Conservation (phyloP, 345 rosid genomes). For the Anacardium occidentale region DNA sequence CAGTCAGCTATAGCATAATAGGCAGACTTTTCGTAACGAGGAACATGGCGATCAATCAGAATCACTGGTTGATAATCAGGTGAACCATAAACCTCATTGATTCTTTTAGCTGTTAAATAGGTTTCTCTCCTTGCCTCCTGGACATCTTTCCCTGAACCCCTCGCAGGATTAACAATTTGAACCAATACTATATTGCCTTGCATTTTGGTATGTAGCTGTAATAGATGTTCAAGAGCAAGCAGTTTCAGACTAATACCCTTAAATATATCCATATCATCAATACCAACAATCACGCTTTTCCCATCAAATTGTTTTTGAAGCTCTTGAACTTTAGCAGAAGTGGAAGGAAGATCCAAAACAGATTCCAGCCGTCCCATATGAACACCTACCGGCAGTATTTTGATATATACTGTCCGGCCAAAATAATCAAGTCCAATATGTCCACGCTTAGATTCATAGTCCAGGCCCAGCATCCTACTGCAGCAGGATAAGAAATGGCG, state of each 20-base stretch:
- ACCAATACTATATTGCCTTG: slow-evolving; percentile 67
- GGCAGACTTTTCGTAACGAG: slow-evolving; percentile 75
- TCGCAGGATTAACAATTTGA: slow-evolving; percentile 79
- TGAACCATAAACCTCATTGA: slow-evolving; percentile 59
- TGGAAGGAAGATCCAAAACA: slow-evolving; percentile 56
- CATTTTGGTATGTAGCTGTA: slow-evolving; percentile 51
- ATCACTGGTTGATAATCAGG: slow-evolving; percentile 60
- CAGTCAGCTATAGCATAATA: slow-evolving; percentile 79
- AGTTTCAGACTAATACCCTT: slow-evolving; percentile 77
- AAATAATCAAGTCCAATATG: slow-evolving; percentile 83
- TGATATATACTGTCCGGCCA: slow-evolving; percentile 72
- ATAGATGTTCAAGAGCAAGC: slow-evolving; percentile 67
- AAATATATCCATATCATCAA: slow-evolving; percentile 84
- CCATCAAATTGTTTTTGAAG: slow-evolving; percentile 58
- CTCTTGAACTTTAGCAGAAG: slow-evolving; percentile 59
- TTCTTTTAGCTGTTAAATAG: slow-evolving; percentile 54
- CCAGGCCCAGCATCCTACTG: slow-evolving; percentile 85
- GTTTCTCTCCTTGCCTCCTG: slow-evolving; percentile 72
- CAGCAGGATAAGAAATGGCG: slow-evolving; percentile 80
- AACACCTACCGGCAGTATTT: slow-evolving; percentile 72
- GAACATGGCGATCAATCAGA: slow-evolving; percentile 65
- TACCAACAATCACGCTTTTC: slow-evolving; percentile 63
- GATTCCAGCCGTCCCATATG: slow-evolving; percentile 76
- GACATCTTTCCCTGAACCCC: slow-evolving; percentile 69
- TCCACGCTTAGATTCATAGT: slow-evolving; percentile 80